Evolutionary conservation across 2,329 filamentous ascomycete species (phyloP), one percentile per base, ranked within the genome.

Genomic region (Chrysoporthe puriensis): DNA sequence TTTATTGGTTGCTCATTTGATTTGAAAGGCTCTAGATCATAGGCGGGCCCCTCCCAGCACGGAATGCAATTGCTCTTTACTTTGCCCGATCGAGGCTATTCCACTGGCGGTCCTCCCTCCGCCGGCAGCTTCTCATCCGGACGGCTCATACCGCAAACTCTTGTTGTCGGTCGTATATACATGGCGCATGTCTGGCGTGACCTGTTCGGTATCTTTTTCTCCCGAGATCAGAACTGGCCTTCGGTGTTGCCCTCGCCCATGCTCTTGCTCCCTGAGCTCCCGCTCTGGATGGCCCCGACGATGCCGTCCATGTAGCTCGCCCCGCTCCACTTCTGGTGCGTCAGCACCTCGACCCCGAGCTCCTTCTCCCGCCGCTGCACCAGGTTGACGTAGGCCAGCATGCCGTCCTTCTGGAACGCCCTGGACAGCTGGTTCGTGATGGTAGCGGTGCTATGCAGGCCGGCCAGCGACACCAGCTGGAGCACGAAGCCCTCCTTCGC

Each of bases 221-320:
- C 11, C 32, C 57, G 11, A 3, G 1, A n/a, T 63, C 36, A 70
- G 65, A 90, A 90, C 74, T 90, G 88, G 0, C 86, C 85, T 79
- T 98, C 95, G 0, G 95, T 98, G 77, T 96, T 97, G 0, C 95
- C 95, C 59, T 95, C 92, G 0, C 95, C 95, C 95, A 97, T 97
- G 78, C 93, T 96, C 86, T 89, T 94, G 77, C 88, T 96, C 65
- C 92, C 90, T 66, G 90, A 94, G 80, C 92, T 97, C 32, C 94
- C 95, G 74, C 93, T 97, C 80, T 97, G 93, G 63, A 97, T 96
- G 4, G 92, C 90, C 0, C 94, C 94, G 43, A 97, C 77, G 59
- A 97, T 95, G 2, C 94, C 94, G 77, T 97, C 94, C 72, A 97
- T 91, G 77, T 97, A 88, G 69, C 77, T 81, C 0, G 86, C 86